Evolutionary conservation across 306 rosid species (phyloP), one percentile per base, ranked within the genome.

Genomic region (Crataegus laevigata): DNA sequence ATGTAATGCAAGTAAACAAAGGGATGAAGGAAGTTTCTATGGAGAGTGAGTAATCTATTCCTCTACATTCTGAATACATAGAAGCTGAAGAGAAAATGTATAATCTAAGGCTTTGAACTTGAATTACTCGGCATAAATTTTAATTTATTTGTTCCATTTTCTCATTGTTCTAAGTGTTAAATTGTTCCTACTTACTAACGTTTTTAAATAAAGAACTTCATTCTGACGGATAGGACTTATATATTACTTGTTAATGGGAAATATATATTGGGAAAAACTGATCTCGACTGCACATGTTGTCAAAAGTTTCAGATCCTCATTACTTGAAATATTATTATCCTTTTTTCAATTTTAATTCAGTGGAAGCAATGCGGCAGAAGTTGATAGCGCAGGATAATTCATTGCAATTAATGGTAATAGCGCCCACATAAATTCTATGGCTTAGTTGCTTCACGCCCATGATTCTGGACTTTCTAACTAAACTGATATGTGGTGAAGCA

Each of bases 1-100:
- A 96, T 28, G 80, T 89, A 45, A 86, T 96, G 89, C 98, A 96
- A 82, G 87, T 83, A 81, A 88, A 82, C 88, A 92, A 83, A 83
- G 99, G 96, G 76, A 88, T 87, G 78, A 92, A 96, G 85, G 97
- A 96, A 79, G 75, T 85, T 70, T 80, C 54, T 60, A 69, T 92
- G 69, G 97, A 92, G 77, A 84, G 99, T 94, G 84, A 87, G 99
- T 83, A 30, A 32, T 73, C 78, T 60, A 75, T 51, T 69, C 71
- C 69, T 66, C 71, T 70, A 65, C 18, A 26, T 42, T 71, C 79
- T 81, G 74, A 79, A 71, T 50, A 69, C 40, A 50, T 81, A 62
- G 77, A 55, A 81, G 81, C 58, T 74, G 55, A 62, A 68, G 77
- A 77, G 51, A 54, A 38, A 50, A 15, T 71, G 68, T 69, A 24